Evolutionary conservation across 163 green algal species (phyloP).

Genomic region (Scenedesmus sp.): DNA sequence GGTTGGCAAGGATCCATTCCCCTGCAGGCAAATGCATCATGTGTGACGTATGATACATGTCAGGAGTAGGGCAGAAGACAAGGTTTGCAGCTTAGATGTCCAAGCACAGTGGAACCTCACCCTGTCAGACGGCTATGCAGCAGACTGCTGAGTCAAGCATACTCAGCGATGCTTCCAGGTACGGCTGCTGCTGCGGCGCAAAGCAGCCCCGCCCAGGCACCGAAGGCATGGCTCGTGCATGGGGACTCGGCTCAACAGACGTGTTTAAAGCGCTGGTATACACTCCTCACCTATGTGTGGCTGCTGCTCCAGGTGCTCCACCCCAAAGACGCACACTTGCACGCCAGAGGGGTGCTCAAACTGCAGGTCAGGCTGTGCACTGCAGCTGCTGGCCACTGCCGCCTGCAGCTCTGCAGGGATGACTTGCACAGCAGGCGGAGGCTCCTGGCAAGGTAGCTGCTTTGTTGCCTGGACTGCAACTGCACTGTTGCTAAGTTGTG

Average conservation of each 20-base stretch:
- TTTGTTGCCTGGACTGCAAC: not conserved
- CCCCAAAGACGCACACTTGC: conserved; percentile 75
- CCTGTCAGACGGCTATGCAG: too few relatives aligned
- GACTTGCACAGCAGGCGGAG: not conserved
- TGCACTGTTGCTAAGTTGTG: not conserved
- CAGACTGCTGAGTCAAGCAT: too few relatives aligned
- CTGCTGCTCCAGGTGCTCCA: conserved; percentile 67
- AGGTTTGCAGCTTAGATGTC: too few relatives aligned
- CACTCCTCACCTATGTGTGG: conserved; percentile 63
- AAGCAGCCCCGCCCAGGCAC: too few relatives aligned
- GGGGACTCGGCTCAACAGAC: too few relatives aligned
- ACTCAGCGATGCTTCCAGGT: too few relatives aligned
- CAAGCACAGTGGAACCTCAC: too few relatives aligned
- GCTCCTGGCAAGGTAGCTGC: not conserved
- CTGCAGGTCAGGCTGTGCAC: conserved; percentile 32
- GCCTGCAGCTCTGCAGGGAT: not conserved
- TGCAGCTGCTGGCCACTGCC: not conserved
- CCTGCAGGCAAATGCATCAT: conserved; percentile 35
- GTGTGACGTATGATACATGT: too few relatives aligned
- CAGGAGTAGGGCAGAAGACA: too few relatives aligned
- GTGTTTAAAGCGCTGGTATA: too few relatives aligned
- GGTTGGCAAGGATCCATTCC: conserved; percentile 65
- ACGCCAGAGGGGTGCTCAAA: conserved; percentile 49
- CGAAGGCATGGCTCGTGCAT: too few relatives aligned
- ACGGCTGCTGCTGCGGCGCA: too few relatives aligned